Percentiles rank a stretch among this genome's conserved stretches.
Conservation (phyloP, 306 rosid species). For the Fragaria ananassa region DNA sequence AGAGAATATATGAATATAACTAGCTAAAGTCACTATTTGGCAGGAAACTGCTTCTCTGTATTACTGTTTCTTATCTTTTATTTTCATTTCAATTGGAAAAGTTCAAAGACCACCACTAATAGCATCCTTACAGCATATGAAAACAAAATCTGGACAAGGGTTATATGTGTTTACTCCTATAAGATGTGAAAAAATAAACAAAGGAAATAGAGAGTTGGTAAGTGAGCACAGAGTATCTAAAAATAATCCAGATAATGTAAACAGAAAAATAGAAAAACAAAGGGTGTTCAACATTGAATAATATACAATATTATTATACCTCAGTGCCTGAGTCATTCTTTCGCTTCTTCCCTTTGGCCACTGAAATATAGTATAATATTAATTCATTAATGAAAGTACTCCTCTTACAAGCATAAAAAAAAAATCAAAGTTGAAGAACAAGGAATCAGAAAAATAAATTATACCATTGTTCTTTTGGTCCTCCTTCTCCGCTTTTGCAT, state of each 20-base stretch:
- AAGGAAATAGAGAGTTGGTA: neutral
- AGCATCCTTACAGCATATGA: neutral
- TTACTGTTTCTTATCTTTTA: neutral
- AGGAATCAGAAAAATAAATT: conserved; percentile 19
- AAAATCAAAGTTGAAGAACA: neutral
- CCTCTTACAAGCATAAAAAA: conserved; percentile 16
- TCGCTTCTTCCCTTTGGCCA: conserved; percentile 70
- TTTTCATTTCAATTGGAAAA: neutral
- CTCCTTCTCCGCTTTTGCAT: conserved; percentile 71
- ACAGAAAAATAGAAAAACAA: neutral
- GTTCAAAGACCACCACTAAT: neutral
- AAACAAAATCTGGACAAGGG: neutral
- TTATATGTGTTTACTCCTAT: neutral
- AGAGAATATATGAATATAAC: neutral
- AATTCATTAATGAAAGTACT: neutral
- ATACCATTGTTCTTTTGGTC: conserved; percentile 67
- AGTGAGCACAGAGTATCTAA: neutral
- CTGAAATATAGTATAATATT: conserved; percentile 46
- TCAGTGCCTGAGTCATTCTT: conserved; percentile 68
- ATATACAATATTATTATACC: conserved; percentile 27
- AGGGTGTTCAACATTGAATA: neutral
- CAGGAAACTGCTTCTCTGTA: neutral
- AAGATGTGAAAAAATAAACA: conserved; percentile 7
- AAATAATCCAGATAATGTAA: neutral
- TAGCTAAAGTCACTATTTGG: neutral